Evolutionary conservation across 2,329 filamentous ascomycete genomes (phyloP), one percentile per base, ranked within the genome.

Genomic region (Zalaria sp.): DNA sequence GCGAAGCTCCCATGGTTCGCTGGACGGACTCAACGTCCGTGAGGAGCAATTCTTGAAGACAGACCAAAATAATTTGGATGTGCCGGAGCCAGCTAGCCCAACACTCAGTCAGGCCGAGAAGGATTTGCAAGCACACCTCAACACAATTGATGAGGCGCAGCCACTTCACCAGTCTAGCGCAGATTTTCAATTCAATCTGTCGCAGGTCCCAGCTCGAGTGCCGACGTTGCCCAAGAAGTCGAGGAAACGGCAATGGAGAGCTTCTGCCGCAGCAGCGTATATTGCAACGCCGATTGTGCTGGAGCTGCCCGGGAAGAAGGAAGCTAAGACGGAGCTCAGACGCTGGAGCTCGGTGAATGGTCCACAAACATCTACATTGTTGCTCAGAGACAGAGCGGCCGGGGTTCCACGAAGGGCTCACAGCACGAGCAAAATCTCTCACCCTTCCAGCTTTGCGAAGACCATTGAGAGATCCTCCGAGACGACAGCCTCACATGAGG

Each of bases 101-200:
- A 67, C 66, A 1, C 52, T 68, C 38, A 69, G 65, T 45, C 61
- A 70, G 50, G 65, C 65, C 6, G 65, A 64, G 47, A 49, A 57
- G 8, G 64, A 65, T 27, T 46, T 61, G 31, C 47, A 55, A 25
- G 41, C 44, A 25, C 48, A 56, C 34, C 49, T 57, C 5, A 46
- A 42, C 27, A 40, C 43, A 31, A 54, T 55, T 31, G 47, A 46
- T 4, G 56, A 57, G 31, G 43, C 51, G 35, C 47, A 50, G 37
- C 27, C 38, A 25, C 5, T 31, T 42, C 9, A 36, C 38, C n/a
- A 8, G 27, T 5, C 18, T 5, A 8, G 26, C 8, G 9, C n/a
- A 11, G 7, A 18, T 35, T 5, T 18, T 41, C 39, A 35, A 18
- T n/a, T 32, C 37, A 10, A 6, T 25, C 10, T 27, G 4, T 29